Percentiles rank a stretch among this genome's conserved stretches.
phyloP scores from a whole-genome alignment of 1,139 yeast genomes.

The Blastobotrys raffinosifermentans region DNA sequence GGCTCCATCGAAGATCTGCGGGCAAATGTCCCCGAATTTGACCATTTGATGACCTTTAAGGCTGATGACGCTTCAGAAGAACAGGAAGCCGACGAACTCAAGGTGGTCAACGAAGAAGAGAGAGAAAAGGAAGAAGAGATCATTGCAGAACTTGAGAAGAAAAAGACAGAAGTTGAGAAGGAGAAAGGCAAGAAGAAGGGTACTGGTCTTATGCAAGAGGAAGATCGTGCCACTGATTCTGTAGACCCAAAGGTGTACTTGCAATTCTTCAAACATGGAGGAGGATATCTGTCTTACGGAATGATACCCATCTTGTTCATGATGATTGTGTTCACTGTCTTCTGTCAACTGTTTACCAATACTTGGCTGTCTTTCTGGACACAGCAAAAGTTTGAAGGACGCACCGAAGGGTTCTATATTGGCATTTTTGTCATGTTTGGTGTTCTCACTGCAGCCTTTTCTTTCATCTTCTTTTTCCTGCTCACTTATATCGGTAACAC shows the following conservation, averaged over 20 bases:
- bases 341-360: conserved; percentile 58
- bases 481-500: conserved; percentile 48
- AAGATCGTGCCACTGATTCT: conserved; percentile 45
- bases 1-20: conserved; percentile 55
- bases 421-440: conserved; percentile 60
- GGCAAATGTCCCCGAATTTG: conserved; percentile 42
- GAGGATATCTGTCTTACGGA: conserved; percentile 41
- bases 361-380: conserved; percentile 90
- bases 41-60: conserved; percentile 47
- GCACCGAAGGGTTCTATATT: conserved; percentile 55
- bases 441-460: conserved; percentile 33
- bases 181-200: conserved; percentile 17
- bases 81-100: conserved; percentile 29
- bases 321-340: conserved; percentile 45
- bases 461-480: conserved; percentile 40
- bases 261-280: conserved; percentile 52
- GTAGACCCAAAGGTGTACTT: conserved; percentile 43
- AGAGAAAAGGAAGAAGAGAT: conserved; percentile 22
- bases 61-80: conserved; percentile 32
- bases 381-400: conserved; percentile 44
- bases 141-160: conserved; percentile 15
- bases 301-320: conserved; percentile 40
- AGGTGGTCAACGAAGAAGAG: conserved; percentile 15
- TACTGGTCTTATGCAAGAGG: conserved; percentile 39
- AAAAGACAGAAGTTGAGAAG: conserved; percentile 19